Evolutionary conservation across 78 protist genomes (phyloP).

Genomic region (Dictyostelium citrinum): DNA sequence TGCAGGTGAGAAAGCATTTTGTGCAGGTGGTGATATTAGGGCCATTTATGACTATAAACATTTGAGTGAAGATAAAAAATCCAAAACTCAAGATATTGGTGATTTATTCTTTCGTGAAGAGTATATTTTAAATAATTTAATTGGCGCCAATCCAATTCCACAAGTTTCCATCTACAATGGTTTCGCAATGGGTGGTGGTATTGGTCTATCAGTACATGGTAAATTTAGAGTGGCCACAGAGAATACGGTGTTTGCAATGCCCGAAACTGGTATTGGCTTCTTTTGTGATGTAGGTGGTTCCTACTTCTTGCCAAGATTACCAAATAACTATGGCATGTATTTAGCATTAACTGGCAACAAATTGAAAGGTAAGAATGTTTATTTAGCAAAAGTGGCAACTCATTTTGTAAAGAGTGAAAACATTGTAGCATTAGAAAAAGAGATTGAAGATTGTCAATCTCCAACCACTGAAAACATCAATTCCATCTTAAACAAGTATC

Average conservation of each 20-base stretch:
- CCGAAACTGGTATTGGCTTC: conserved; percentile 90
- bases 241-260: conserved; percentile 92
- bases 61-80: background rate
- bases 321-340: conserved; percentile 74
- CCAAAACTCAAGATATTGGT: background rate
- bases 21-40: conserved; percentile 95
- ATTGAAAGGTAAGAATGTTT: conserved; percentile 35
- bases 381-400: conserved; percentile 39
- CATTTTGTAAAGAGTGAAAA: conserved; percentile 33
- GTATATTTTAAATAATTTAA: conserved; percentile 80
- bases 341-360: conserved; percentile 89
- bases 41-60: conserved; percentile 61
- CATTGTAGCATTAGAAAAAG: background rate
- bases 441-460: background rate
- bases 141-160: conserved; percentile 72
- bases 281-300: conserved; percentile 91
- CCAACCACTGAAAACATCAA: conserved; percentile 1
- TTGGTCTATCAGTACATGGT: conserved; percentile 88
- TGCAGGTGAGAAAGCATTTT: conserved; percentile 92
- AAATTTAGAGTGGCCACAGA: conserved; percentile 89
- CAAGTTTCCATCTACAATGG: conserved; percentile 90
- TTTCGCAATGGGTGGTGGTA: conserved; percentile 91
- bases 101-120: conserved; percentile 88
- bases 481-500: background rate
- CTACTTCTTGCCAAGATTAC: conserved; percentile 31